phyloP scores from a whole-genome alignment of 1,284 basidiomycete genomes.

The Ceratobasidium sp. region DNA sequence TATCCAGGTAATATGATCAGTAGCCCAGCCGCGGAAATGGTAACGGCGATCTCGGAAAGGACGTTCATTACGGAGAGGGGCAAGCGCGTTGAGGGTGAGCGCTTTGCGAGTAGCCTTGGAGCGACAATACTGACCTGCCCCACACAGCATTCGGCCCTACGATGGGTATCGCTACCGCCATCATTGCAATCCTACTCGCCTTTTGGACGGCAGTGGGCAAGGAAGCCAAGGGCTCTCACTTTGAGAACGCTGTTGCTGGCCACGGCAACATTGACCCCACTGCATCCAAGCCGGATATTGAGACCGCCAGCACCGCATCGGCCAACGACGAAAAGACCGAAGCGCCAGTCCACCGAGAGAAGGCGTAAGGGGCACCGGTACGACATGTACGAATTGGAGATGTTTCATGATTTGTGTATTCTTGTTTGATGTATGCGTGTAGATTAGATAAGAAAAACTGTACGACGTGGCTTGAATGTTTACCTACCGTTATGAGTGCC shows the following conservation, averaged over 20 bases:
- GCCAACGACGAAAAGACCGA: slow-evolving; percentile 29
- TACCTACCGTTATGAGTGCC: too few species aligned
- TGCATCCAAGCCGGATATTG: slow-evolving; percentile 24
- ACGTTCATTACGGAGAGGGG: slow-evolving; percentile 24
- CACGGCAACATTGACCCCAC: slow-evolving; percentile 8
- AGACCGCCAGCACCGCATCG: slow-evolving; percentile 26
- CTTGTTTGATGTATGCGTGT: slow-evolving; percentile 6
- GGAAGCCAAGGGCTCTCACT: slow-evolving; percentile 40
- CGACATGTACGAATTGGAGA: not conserved
- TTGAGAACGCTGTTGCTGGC: slow-evolving; percentile 38
- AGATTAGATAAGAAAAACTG: slow-evolving; percentile 64
- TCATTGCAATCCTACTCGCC: slow-evolving; percentile 34
- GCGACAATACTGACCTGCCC: not conserved
- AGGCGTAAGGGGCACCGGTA: not conserved
- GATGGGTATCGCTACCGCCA: slow-evolving; percentile 36
- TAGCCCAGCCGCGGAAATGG: not conserved
- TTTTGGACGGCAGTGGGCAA: slow-evolving; percentile 41
- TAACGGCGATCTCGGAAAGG: slow-evolving; percentile 29
- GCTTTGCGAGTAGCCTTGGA: not conserved
- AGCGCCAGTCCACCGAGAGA: slow-evolving; percentile 30
- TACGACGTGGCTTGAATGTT: too few species aligned
- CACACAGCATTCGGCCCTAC: slow-evolving; percentile 22
- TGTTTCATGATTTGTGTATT: not conserved
- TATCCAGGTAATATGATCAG: too few species aligned
- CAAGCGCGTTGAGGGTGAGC: slow-evolving; percentile 24